These are phyloP conservation scores for Erythrophleum fordii DNA, from an alignment of 306 rosid genomes.

Conservation along the genomic window DNA sequence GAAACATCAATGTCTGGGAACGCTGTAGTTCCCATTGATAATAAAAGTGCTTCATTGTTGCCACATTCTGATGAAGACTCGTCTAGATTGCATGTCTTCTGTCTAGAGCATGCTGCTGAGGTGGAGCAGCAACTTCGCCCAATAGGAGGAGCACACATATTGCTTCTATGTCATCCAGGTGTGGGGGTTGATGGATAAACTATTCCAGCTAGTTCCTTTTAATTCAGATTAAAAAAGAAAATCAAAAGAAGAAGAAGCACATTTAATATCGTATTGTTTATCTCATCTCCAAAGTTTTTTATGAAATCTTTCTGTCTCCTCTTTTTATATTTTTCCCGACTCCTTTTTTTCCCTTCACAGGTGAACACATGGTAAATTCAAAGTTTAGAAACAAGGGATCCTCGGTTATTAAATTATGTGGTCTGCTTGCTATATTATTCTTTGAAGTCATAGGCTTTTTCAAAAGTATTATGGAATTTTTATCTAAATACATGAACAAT, in stretches of 20 bases:
- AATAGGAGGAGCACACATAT: conserved; percentile 85
- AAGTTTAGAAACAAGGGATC: conserved; percentile 3
- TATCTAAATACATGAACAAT: conserved; percentile 6
- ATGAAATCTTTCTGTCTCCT: background rate
- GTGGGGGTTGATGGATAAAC: conserved; percentile 40
- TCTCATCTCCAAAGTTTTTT: conserved; percentile 35
- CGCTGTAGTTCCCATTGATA: conserved; percentile 43
- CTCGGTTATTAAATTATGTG: background rate
- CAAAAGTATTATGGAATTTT: background rate
- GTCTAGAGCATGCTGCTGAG: conserved; percentile 95
- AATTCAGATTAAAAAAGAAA: background rate
- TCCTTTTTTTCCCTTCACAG: background rate
- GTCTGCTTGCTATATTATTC: background rate
- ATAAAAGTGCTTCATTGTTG: conserved; percentile 47
- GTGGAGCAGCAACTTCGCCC: conserved; percentile 88
- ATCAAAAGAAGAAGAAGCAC: too few relatives aligned
- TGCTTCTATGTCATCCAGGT: conserved; percentile 99
- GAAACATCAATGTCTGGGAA: conserved; percentile 57
- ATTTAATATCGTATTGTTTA: conserved; percentile 26
- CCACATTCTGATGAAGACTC: conserved; percentile 77
- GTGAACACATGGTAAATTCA: conserved; percentile 3
- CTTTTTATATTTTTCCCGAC: background rate
- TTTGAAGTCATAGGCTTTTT: conserved; percentile 8
- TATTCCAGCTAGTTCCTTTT: background rate
- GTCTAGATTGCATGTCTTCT: conserved; percentile 93